Base-by-base conservation (phyloP, 768 basidiomycete species). In the Leccinum arenicola region DNA sequence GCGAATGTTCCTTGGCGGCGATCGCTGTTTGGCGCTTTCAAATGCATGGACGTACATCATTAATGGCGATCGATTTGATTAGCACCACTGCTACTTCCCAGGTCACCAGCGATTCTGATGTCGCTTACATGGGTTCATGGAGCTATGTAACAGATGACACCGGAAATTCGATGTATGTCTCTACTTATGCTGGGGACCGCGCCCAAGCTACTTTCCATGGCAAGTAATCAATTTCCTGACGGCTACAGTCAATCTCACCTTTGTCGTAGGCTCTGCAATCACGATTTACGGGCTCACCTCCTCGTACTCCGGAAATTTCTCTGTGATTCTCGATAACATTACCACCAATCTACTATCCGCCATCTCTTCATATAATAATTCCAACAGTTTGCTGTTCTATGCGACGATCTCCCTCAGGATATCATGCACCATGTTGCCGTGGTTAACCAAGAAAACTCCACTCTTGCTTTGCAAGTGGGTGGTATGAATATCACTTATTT, bases 41-140 rank as follows among this genome's bases (percentile, higher is more conserved):
- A 53, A 59, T 12, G 19, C 45, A 25, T 53, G 55, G 38, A 52
- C 59, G 59, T 33, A 23, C 21, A 61, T 63, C 62, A 52, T 67
- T 66, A 56, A 67, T 60, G 54, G 64, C 53, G 59, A 68, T 66
- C 65, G 43, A 50, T 63, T 64, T 60, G 58, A 52, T 58, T 63
- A 77, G 78, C 65, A 62, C 73, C 52, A 77, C 66, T 40, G 74
- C 74, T 62, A 70, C 65, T 50, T 70, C 69, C 55, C 71, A 75
- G 61, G 62, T 70, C 6, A 64, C 86, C 21, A 67, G 79, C 57
- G 81, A 85, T 62, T 74, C 73, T 31, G 67, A 63, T 53, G 75
- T 87, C 52, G 73, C 77, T 1, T 89, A 82, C 66, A 68, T 67
- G 55, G 87, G 88, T 8, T 70, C 71, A 8, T 91, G 89, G 89